Percentiles rank a stretch among this genome's conserved stretches.
phyloP scores from a whole-genome alignment of 2,329 filamentous ascomycete genomes.

The Pseudogymnoascus sp. region DNA sequence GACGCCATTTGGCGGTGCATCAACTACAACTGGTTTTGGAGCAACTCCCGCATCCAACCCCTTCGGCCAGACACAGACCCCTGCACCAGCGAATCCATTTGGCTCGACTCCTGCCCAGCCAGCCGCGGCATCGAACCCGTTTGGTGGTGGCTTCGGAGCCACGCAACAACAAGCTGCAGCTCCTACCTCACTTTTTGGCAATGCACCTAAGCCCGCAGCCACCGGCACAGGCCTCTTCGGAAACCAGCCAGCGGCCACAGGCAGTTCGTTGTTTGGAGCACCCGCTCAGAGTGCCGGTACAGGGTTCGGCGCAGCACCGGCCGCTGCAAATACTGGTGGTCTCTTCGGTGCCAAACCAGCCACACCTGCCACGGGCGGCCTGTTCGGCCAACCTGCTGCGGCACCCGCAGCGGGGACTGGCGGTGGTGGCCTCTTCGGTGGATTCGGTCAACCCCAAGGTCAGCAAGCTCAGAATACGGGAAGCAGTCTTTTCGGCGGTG shows the following conservation, averaged over 20 bases:
- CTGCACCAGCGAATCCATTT: constrained; percentile 22
- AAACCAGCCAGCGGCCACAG: constrained; percentile 22
- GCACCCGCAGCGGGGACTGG: constrained; percentile 30
- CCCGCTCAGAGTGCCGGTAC: not conserved
- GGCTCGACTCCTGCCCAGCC: constrained; percentile 37
- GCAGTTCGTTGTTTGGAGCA: constrained; percentile 14
- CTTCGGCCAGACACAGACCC: constrained; percentile 30
- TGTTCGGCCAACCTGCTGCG: constrained; percentile 34
- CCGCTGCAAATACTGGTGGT: constrained; percentile 30
- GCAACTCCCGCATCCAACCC: constrained; percentile 23
- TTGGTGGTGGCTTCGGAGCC: constrained; percentile 34
- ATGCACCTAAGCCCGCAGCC: constrained; percentile 22
- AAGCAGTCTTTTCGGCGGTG: constrained; percentile 45
- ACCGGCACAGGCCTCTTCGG: constrained; percentile 29
- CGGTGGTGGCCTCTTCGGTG: constrained; percentile 30
- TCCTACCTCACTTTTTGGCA: constrained; percentile 30
- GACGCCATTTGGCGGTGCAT: constrained; percentile 24
- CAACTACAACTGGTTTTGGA: constrained; percentile 11
- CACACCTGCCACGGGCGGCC: constrained; percentile 27
- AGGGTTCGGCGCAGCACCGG: constrained; percentile 17
- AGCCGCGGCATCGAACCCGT: constrained; percentile 25
- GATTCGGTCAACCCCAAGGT: constrained; percentile 29
- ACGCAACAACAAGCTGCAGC: constrained; percentile 34
- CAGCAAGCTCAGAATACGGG: constrained; percentile 32
- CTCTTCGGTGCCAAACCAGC: constrained; percentile 34